Base-by-base conservation (phyloP, 495 filamentous ascomycete genomes). In the Penicillium paxilli region DNA sequence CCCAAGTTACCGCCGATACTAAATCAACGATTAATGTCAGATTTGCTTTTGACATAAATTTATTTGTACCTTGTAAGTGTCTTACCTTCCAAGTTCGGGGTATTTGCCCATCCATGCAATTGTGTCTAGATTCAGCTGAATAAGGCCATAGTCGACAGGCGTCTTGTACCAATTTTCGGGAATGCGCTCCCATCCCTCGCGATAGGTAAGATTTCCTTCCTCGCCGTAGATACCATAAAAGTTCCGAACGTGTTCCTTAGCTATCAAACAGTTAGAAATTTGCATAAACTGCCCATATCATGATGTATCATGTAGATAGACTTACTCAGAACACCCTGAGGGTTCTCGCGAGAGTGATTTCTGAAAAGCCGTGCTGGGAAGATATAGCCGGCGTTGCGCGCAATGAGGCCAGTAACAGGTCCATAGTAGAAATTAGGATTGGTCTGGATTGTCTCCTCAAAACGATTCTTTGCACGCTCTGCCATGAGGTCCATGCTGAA, bases 131-230 rank as follows among this genome's bases (percentile, higher is more conserved):
- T 79, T 75, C 7, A 74, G 55, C 5, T 61, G 52, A n/a, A 72
- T 32, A 2, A 69, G 54, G 6, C 65, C 68, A 44, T 74, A 70
- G 47, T 76, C 75, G 0, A 67, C 51, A 17, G 72, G 63, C 4
- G 80, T 74, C 42, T 76, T 79, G 66, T 85, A 85, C 82, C 81
- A 86, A 55, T 86, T 87, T 23, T 82, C 71, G 0, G 84, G 83
- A 33, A 83, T 82, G 16, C 67, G 62, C 47, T 83, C 81, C 59
- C 78, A 69, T 14, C 81, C 81, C 30, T 73, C 64, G 2, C 57
- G 70, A 54, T 76, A 80, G 0, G 55, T 68, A 22, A 80, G 60
- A 25, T 65, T 63, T n/a, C 69, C 71, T 11, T 68, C 62, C 1
- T 67, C 51, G 11, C 72, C 73, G 5, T 73, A 69, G 37, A 83